phyloP scores from a whole-genome alignment of 768 basidiomycete genomes.

The Podaxis sp. region DNA sequence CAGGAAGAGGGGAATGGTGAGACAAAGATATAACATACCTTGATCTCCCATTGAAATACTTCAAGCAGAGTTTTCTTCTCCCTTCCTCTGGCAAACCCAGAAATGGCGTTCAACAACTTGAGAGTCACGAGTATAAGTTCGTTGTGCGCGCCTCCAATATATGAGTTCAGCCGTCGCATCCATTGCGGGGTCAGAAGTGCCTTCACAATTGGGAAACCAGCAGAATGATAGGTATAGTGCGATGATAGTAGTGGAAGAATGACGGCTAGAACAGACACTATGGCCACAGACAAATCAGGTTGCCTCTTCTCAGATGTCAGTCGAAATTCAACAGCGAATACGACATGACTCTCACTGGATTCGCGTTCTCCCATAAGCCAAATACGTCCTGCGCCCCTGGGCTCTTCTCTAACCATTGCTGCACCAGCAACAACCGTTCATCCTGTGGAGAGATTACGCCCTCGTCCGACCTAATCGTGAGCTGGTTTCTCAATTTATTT shows the following conservation, averaged over 20 bases:
- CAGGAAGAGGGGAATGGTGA: constrained; percentile 11
- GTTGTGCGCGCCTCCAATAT: constrained; percentile 59
- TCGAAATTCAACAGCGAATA: not conserved
- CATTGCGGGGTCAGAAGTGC: constrained; percentile 55
- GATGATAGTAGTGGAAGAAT: constrained; percentile 62
- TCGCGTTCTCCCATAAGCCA: constrained; percentile 54
- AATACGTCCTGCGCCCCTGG: constrained; percentile 65
- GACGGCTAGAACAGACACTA: constrained; percentile 51
- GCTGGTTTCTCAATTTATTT: constrained; percentile 59
- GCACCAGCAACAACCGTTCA: constrained; percentile 55
- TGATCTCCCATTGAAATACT: constrained; percentile 76
- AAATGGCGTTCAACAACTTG: constrained; percentile 62
- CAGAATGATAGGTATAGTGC: constrained; percentile 66
- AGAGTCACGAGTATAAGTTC: constrained; percentile 68
- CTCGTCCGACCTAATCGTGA: constrained; percentile 54
- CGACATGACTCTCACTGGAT: constrained; percentile 40
- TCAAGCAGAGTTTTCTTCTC: constrained; percentile 66
- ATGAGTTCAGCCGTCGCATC: constrained; percentile 58
- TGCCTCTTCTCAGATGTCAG: constrained; percentile 1
- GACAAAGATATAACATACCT: constrained; percentile 40
- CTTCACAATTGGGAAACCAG: constrained; percentile 65
- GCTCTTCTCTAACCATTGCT: constrained; percentile 59
- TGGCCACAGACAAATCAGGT: not conserved
- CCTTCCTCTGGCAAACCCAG: constrained; percentile 61
- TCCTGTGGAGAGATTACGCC: constrained; percentile 51